Percentiles rank a stretch among this genome's conserved stretches.
phyloP scores from a whole-genome alignment of 345 rosid species.

The Anastatica hierochuntica region DNA sequence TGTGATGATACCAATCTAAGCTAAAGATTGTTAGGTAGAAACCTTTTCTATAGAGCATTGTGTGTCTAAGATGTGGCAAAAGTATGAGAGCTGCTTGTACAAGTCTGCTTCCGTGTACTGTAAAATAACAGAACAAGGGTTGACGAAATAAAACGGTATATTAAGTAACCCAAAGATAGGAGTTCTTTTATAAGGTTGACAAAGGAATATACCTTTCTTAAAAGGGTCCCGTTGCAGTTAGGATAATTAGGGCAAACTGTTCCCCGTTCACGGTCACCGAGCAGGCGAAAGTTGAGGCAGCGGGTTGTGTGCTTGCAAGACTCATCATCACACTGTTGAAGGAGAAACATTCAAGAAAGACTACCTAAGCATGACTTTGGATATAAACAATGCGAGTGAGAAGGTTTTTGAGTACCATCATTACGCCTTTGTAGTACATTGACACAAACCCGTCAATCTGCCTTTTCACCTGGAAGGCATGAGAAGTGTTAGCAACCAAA shows the following conservation, averaged over 20 bases:
- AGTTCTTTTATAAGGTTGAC: background rate
- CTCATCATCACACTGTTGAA: conserved; percentile 86
- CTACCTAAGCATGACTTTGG: background rate
- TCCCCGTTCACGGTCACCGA: conserved; percentile 86
- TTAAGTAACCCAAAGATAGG: background rate
- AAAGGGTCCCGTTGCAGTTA: conserved; percentile 70
- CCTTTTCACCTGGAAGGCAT: conserved; percentile 63
- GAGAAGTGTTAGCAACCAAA: conserved; percentile 1
- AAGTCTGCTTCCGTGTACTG: conserved; percentile 89
- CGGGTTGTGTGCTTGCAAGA: conserved; percentile 79
- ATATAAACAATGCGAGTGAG: background rate
- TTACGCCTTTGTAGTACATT: conserved; percentile 68
- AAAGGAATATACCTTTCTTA: conserved; percentile 47
- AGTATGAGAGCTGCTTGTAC: conserved; percentile 83
- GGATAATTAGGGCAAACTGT: conserved; percentile 97
- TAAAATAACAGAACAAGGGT: background rate
- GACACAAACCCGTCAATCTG: conserved; percentile 70
- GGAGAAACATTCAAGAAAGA: background rate
- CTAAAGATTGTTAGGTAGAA: background rate
- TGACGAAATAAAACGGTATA: background rate
- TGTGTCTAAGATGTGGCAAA: conserved; percentile 71
- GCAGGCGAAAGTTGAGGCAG: conserved; percentile 45
- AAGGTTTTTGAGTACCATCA: conserved; percentile 59
- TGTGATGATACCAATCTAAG: background rate
- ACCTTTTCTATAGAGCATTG: conserved; percentile 67